These are phyloP conservation scores for Mycena citricolor DNA, from an alignment of 1,284 basidiomycete species.

Conservation along the genomic window DNA sequence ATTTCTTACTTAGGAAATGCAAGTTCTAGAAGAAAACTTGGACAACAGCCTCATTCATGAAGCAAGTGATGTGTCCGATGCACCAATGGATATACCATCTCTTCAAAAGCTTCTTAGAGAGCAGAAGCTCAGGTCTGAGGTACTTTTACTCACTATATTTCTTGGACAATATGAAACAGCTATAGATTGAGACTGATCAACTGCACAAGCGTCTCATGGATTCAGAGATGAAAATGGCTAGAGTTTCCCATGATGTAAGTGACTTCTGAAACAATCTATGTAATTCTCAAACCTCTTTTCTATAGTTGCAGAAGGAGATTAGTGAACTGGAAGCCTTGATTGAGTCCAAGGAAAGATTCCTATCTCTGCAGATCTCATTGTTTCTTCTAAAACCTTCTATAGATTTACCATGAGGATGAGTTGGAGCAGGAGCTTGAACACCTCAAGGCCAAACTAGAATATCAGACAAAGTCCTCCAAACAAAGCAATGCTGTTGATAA, in stretches of 20 bases:
- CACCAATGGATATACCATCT: conserved; percentile 34
- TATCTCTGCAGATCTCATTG: conserved; percentile 8
- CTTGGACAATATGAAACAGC: too few species aligned
- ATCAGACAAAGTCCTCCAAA: conserved; percentile 62
- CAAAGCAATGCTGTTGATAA: conserved; percentile 40
- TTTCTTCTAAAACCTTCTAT: too few species aligned
- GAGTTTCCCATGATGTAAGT: conserved; percentile 70
- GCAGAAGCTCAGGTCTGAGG: conserved; percentile 56
- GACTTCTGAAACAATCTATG: background rate
- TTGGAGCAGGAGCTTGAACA: conserved; percentile 83
- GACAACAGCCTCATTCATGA: conserved; percentile 61
- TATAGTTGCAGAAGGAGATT: conserved; percentile 86
- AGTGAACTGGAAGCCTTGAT: conserved; percentile 86
- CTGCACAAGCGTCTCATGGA: conserved; percentile 68
- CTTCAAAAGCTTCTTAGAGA: conserved; percentile 47
- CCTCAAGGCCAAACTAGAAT: conserved; percentile 66
- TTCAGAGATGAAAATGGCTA: conserved; percentile 69
- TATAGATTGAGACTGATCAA: conserved; percentile 65
- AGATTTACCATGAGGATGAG: conserved; percentile 94
- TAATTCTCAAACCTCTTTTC: conserved; percentile 12
- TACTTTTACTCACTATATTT: conserved; percentile 24
- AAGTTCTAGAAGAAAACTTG: conserved; percentile 71
- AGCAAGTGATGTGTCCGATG: conserved; percentile 42
- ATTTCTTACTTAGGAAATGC: conserved; percentile 54
- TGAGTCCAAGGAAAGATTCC: conserved; percentile 72